These are phyloP conservation scores for Neurospora tetraspora DNA, from an alignment of 495 filamentous ascomycete species.

Conservation along the genomic window DNA sequence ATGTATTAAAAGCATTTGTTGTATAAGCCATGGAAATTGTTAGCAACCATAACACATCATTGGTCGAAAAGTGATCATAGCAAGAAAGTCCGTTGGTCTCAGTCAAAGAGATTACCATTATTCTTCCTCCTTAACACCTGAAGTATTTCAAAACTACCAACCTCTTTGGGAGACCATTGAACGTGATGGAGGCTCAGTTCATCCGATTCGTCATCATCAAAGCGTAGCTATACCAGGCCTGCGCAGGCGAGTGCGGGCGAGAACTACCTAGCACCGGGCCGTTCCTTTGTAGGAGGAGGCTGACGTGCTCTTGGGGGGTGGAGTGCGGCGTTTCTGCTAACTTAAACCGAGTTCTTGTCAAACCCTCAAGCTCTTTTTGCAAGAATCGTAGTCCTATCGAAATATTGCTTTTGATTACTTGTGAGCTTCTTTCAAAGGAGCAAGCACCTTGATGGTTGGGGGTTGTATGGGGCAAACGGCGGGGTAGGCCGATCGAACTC, in stretches of 20 bases:
- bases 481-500: not conserved
- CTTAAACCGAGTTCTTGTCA: not conserved
- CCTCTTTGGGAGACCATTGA: not conserved
- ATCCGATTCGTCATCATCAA: not conserved
- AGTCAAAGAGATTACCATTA: not conserved
- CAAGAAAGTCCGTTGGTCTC: not conserved
- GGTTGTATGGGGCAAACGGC: not conserved
- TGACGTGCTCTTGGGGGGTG: not conserved
- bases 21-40: not conserved
- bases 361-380: not conserved
- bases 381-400: not conserved
- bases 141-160: not conserved
- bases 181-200: not conserved
- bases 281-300: not conserved
- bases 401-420: not conserved
- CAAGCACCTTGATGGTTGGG: not conserved
- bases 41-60: not conserved
- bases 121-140: not conserved
- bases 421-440: not conserved
- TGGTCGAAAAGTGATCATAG: not conserved
- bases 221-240: too few relatives aligned
- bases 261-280: not conserved
- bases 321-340: not conserved
- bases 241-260: not conserved
- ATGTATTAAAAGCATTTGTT: not conserved